Evolutionary conservation across 768 basidiomycete species (phyloP), one percentile per base, ranked within the genome.

Genomic region (Xanthoconium purpureum): DNA sequence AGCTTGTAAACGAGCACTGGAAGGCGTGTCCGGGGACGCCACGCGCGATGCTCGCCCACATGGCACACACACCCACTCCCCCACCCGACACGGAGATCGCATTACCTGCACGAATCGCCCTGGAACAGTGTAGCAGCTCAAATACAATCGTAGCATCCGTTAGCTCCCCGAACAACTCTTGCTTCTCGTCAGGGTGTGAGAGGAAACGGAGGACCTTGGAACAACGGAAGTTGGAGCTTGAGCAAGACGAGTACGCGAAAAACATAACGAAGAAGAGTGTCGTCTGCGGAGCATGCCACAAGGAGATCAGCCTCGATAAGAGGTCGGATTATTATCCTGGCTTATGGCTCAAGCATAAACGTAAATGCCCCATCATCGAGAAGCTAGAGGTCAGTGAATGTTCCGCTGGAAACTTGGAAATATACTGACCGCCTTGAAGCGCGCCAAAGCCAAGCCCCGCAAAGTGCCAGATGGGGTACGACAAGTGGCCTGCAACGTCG

Each of bases 271-370:
- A 48, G 17, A 71, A 63, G 29, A 72, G 64, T 37, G 73, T 74
- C 5, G 50, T 57, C 4, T 74, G 73, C 42, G 44, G 36, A 11
- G 74, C 65, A 32, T 74, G 74, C 33, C 12, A 48, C 33, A 73
- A 47, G 54, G 59, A 54, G 17, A 75, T 74, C 39, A 71, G 71
- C 43, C 67, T 74, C 14, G 74, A 74, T 45, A 71, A 70, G 51
- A 52, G 73, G 42, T 71, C 66, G 3, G 50, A 57, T 28, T 75
- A 75, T 58, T 75, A 74, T 40, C 71, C 73, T 15, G 73, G 73
- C 8, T 39, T 74, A 9, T 74, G 73, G 73, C 37, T 47, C 48
- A 74, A 74, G 55, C 73, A 74, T 51, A 65, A 53, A 40, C 29
- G 54, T 3, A 73, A 73, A 54, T 74, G 74, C 38, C 61, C 57